Evolutionary conservation across 495 filamentous ascomycete genomes (phyloP), one percentile per base, ranked within the genome.

Genomic region (Tuber aestivum): DNA sequence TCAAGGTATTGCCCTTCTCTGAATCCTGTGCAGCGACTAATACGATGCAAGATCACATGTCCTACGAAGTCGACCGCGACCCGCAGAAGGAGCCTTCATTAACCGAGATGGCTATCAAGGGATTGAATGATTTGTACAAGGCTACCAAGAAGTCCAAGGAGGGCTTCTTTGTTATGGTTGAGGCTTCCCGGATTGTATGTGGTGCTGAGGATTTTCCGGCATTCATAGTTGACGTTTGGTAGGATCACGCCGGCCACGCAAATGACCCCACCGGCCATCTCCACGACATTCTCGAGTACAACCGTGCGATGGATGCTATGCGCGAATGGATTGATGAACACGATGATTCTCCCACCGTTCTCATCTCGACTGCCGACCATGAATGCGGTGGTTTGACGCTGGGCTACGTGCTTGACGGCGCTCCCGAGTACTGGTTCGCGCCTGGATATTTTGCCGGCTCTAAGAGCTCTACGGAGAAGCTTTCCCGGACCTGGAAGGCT

Each of bases 321-420:
- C 77, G 76, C 32, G 56, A 77, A 42, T 84, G 84, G 84, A 84
- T 85, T 70, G 84, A 85, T 72, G 45, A 72, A 32, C 80, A 85
- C 56, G 73, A 72, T 23, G 81, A 83, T 72, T 77, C 76, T 5
- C 74, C 80, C 40, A 85, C 84, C 0, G 70, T 78, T 20, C 72
- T 85, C 44, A 77, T 85, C 71, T 83, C 83, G 23, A 85, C 84
- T 45, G 84, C 84, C 5, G 84, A 85, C 48, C 84, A 85, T 42
- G 84, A 85, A 69, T 82, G 79, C 21, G 84, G 84, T 71, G 84
- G 84, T 38, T 76, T 85, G 50, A 83, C 84, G 10, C 75, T 84
- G 20, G 84, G 83, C 12, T 81, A 76, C 70, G 72, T 82, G 32
- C 70, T 82, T 35, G 44, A 71, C 7, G 75, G 74, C 35, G 37